Conservation (phyloP, 2,329 filamentous ascomycete genomes). For the Zasmidium citrigriseum region DNA sequence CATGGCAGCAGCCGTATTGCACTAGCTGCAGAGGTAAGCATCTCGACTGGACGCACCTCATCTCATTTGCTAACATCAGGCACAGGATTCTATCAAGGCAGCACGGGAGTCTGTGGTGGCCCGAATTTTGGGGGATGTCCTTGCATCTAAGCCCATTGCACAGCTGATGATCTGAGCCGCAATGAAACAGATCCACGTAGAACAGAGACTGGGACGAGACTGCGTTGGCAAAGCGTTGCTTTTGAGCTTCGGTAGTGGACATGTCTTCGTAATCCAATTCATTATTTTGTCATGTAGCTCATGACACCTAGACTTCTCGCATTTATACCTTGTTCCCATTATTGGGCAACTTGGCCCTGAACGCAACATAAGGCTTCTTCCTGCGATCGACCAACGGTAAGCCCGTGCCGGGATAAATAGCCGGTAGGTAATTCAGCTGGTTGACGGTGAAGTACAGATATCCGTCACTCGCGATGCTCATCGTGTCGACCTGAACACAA, state of each 20-base stretch:
- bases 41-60: too few relatives aligned
- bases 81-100: not conserved
- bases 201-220: not conserved
- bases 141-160: too few relatives aligned
- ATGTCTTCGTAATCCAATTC: not conserved
- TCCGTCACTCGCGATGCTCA: conserved; percentile 37
- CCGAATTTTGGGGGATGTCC: not conserved
- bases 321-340: conserved; percentile 20
- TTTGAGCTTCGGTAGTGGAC: not conserved
- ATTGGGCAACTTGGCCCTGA: conserved; percentile 19
- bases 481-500: conserved; percentile 39
- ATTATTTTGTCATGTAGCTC: not conserved
- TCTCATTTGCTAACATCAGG: too few relatives aligned
- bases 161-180: not conserved
- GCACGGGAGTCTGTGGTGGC: not conserved
- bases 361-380: conserved; percentile 21
- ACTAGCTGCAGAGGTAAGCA: not conserved
- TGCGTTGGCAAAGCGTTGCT: not conserved
- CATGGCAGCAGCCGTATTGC: not conserved
- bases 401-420: conserved; percentile 21
- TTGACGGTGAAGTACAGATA: conserved; percentile 50
- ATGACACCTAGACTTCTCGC: too few relatives aligned
- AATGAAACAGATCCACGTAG: not conserved
- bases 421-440: conserved; percentile 21
- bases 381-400: conserved; percentile 18